Evolutionary conservation across 208 protist species (phyloP), one percentile per base, ranked within the genome.

Genomic region (Jaenimonas drosophilae): DNA sequence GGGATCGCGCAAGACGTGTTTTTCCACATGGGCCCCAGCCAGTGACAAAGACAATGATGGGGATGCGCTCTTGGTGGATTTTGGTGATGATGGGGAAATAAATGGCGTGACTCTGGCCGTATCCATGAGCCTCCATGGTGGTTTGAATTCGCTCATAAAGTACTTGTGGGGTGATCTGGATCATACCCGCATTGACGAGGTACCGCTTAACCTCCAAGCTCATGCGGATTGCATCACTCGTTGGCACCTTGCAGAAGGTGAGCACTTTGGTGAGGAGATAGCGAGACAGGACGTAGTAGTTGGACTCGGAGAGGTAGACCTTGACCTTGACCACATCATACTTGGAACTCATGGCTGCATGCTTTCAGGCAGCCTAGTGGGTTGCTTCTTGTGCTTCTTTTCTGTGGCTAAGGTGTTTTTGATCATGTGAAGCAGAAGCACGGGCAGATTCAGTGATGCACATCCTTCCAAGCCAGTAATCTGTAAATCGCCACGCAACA

Each of bases 181-280:
- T 62, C 5, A 46, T 45, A 9, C 66, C 64, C 25, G 40, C 30
- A 45, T 67, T 62, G 2, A 85, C 71, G 34, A 85, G 68, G 37
- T 54, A 49, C 32, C 67, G 65, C 53, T 85, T 85, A 28, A 85
- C 34, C 14, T 56, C 68, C 3, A 85, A 57, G 39, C 70, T 76
- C 29, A 85, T 64, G 28, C 60, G 57, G 27, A 77, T 55, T 1
- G 76, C 70, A 2, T 23, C 52, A 2, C 60, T 63, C 12, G 53
- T 53, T 2, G 70, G 67, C 3, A 85, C 43, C 27, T 68, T 65
- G 31, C 63, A 76, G 37, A 82, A 80, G 27, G 57, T 68, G 23
- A 88, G 59, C 66, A 88, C 71, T 24, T 73, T 68, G 21, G 74
- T 81, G 6, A 88, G 55, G 1, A 72, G 48, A 25, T 81, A 88